phyloP scores from a whole-genome alignment of 805 yeast genomes.

The Helenozyma baotianmanensis region DNA sequence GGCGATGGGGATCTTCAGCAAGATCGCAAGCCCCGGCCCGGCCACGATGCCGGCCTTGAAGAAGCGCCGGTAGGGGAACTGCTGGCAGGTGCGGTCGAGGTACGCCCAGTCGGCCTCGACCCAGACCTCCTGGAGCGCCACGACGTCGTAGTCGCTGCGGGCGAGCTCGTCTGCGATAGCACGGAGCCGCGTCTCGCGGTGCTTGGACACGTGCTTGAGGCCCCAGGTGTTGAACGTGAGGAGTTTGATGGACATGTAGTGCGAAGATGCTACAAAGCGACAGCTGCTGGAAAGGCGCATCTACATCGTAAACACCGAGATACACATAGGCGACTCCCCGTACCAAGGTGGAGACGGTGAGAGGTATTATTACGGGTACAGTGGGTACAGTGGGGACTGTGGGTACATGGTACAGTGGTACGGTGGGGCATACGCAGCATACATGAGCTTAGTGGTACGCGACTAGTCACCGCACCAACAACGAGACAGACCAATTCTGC shows the following conservation, averaged over 20 bases:
- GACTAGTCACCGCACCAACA: no score
- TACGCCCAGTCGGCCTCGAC: constrained; percentile 76
- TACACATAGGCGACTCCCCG: no score
- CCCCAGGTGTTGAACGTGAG: constrained; percentile 88
- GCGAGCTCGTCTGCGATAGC: constrained; percentile 73
- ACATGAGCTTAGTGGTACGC: no score
- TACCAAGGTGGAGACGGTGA: no score
- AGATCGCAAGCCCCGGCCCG: constrained; percentile 88
- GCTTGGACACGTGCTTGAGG: constrained; percentile 73
- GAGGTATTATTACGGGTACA: no score
- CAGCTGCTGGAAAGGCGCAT: no score
- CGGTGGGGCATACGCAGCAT: no score
- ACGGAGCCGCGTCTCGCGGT: constrained; percentile 55
- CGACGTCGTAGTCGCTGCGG: constrained; percentile 59
- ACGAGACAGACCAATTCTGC: no score
- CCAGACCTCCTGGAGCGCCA: constrained; percentile 97
- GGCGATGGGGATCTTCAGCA: constrained; percentile 80
- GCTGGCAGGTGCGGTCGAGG: constrained; percentile 42
- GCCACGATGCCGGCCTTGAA: constrained; percentile 81
- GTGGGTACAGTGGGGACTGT: no score
- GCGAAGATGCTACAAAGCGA: no score
- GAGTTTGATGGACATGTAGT: constrained; percentile 19
- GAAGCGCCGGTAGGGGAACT: constrained; percentile 61
- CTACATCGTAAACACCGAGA: no score
- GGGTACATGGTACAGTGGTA: no score